Percentiles rank a stretch among this genome's conserved stretches.
Conservation (phyloP, 2,329 filamentous ascomycete species). For the Chaetothyriales sp. region DNA sequence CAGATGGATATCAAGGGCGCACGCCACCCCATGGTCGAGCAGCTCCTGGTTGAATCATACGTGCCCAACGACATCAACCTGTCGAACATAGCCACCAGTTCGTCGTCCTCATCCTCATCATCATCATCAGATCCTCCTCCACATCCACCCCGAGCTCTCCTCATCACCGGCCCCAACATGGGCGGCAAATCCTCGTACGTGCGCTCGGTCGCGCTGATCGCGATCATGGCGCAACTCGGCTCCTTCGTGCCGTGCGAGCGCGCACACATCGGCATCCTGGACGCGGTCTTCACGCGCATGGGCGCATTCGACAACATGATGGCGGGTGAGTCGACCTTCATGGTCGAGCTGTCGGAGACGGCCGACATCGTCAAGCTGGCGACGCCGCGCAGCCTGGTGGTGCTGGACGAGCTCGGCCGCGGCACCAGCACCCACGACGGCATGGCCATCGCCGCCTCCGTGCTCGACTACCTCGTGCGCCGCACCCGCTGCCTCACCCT, state of each 20-base stretch:
- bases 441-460: slow-evolving; percentile 84
- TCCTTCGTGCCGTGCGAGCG: slow-evolving; percentile 76
- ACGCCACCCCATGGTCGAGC: slow-evolving; percentile 91
- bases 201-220: slow-evolving; percentile 75
- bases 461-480: slow-evolving; percentile 68
- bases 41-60: slow-evolving; percentile 68
- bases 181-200: slow-evolving; percentile 98
- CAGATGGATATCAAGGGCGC: slow-evolving; percentile 58
- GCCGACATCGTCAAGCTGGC: slow-evolving; percentile 80
- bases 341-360: slow-evolving; percentile 93
- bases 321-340: slow-evolving; percentile 87
- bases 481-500: slow-evolving; percentile 64
- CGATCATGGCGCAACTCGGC: slow-evolving; percentile 87
- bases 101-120: too few relatives aligned
- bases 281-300: slow-evolving; percentile 90
- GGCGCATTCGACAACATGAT: slow-evolving; percentile 94
- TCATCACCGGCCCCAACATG: slow-evolving; percentile 97
- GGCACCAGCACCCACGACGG: slow-evolving; percentile 93
- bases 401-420: slow-evolving; percentile 85
- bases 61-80: slow-evolving; percentile 79
- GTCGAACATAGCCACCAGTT: slow-evolving; percentile 39
- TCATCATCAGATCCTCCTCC: too few relatives aligned
- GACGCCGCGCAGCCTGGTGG: slow-evolving; percentile 68
- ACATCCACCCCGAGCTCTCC: slow-evolving; percentile 44
- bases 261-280: slow-evolving; percentile 63